Evolutionary conservation across 768 basidiomycete species (phyloP).

Genomic region (Trametes gibbosa): DNA sequence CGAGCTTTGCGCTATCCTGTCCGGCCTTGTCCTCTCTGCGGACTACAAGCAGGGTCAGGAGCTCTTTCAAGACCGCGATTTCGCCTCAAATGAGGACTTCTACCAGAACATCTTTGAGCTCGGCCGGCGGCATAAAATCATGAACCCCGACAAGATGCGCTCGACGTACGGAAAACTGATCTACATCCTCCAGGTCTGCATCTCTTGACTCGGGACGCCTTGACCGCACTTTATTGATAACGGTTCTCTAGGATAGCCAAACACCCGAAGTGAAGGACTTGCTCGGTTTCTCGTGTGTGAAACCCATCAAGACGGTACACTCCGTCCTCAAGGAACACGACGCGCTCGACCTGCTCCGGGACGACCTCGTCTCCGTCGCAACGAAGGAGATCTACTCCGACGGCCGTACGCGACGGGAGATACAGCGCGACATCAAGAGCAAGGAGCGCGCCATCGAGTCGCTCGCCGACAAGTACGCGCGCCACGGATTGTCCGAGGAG

Average conservation of each 20-base stretch:
- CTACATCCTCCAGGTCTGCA: conserved; percentile 72
- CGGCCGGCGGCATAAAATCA: conserved; percentile 83
- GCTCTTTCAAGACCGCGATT: conserved; percentile 78
- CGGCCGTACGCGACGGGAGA: conserved; percentile 65
- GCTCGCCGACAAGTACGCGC: conserved; percentile 61
- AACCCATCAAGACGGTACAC: conserved; percentile 75
- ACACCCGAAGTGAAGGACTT: conserved; percentile 77
- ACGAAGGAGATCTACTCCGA: conserved; percentile 83
- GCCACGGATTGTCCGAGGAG: conserved; percentile 60
- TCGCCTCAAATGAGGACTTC: conserved; percentile 75
- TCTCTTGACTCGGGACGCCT: too few species aligned
- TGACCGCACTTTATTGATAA: not conserved
- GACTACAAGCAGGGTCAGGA: conserved; percentile 91
- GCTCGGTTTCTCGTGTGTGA: conserved; percentile 75
- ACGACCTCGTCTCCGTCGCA: conserved; percentile 71
- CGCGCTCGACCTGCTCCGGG: conserved; percentile 68
- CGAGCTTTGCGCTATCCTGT: conserved; percentile 85
- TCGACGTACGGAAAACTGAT: conserved; percentile 86
- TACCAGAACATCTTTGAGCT: conserved; percentile 81
- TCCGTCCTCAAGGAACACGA: conserved; percentile 59
- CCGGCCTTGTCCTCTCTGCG: conserved; percentile 75
- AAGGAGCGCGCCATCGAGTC: conserved; percentile 85
- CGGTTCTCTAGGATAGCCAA: conserved; percentile 70
- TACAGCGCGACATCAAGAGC: conserved; percentile 79
- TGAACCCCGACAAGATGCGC: conserved; percentile 92